phyloP scores from a whole-genome alignment of 2,329 filamentous ascomycete species.

The Colletotrichum zoysiae region DNA sequence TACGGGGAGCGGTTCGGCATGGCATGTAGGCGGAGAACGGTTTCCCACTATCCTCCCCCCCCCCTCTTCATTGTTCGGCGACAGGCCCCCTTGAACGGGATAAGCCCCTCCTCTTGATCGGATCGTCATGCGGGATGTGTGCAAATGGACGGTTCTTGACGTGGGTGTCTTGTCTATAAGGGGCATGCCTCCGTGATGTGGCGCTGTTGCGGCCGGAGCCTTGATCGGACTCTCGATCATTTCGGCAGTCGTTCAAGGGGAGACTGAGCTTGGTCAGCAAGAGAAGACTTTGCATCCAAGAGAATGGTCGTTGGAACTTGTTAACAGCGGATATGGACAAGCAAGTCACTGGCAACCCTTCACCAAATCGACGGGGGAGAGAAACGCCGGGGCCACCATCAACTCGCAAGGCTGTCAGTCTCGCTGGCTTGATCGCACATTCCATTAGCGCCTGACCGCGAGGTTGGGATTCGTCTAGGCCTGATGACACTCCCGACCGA shows the following conservation, averaged over 20 bases:
- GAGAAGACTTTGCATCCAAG: background rate
- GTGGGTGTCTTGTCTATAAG: background rate
- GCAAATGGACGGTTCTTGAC: background rate
- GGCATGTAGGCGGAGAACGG: background rate
- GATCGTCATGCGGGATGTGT: constrained; percentile 11
- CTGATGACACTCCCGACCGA: background rate
- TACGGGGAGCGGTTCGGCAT: constrained; percentile 27
- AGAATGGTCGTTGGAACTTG: background rate
- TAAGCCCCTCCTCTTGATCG: constrained; percentile 7
- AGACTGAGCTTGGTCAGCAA: too few species aligned
- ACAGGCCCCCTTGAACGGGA: constrained; percentile 7
- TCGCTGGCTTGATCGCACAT: background rate
- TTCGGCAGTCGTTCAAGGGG: background rate
- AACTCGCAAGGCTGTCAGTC: constrained; percentile 18
- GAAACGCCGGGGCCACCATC: constrained; percentile 17
- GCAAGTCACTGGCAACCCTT: background rate
- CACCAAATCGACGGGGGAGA: background rate
- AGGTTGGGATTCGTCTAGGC: background rate
- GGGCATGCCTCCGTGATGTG: background rate
- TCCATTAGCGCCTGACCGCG: background rate
- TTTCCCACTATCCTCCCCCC: background rate
- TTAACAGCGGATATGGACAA: background rate
- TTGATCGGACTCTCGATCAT: background rate
- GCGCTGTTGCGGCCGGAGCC: background rate
- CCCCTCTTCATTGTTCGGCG: background rate